Conservation (phyloP, 257 asterid genomes). For the Anisodus tanguticus region DNA sequence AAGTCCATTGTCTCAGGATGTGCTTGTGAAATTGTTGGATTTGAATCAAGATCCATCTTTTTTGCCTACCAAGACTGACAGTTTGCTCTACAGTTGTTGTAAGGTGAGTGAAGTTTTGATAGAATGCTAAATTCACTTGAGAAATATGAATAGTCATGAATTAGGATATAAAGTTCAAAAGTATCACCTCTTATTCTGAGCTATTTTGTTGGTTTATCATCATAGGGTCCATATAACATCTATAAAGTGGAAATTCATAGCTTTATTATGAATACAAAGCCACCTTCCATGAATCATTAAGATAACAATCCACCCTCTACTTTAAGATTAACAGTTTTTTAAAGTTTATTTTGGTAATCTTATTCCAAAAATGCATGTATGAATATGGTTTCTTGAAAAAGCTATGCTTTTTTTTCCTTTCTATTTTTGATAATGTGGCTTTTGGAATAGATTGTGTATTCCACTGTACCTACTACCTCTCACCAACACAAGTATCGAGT, state of each 20-base stretch:
- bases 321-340: neutral
- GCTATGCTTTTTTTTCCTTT: neutral
- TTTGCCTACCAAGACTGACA: neutral
- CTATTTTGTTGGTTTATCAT: constrained; percentile 28
- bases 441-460: neutral
- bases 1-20: constrained; percentile 95
- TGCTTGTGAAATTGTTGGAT: constrained; percentile 72
- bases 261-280: constrained; percentile 14
- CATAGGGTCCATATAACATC: constrained; percentile 57
- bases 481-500: too few species aligned
- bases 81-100: constrained; percentile 37
- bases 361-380: constrained; percentile 46
- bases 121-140: constrained; percentile 14
- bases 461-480: neutral
- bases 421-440: neutral
- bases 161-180: constrained; percentile 17
- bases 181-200: constrained; percentile 27
- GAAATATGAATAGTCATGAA: constrained; percentile 19
- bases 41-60: constrained; percentile 56
- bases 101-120: constrained; percentile 28
- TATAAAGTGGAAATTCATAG: constrained; percentile 46
- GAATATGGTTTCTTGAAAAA: constrained; percentile 33
- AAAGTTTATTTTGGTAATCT: constrained; percentile 39
- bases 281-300: constrained; percentile 50
- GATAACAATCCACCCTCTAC: neutral